Evolutionary conservation across 371 early-diverging fungal species (phyloP), one percentile per base, ranked within the genome.

Genomic region (Neoconidiobolus thromboides): DNA sequence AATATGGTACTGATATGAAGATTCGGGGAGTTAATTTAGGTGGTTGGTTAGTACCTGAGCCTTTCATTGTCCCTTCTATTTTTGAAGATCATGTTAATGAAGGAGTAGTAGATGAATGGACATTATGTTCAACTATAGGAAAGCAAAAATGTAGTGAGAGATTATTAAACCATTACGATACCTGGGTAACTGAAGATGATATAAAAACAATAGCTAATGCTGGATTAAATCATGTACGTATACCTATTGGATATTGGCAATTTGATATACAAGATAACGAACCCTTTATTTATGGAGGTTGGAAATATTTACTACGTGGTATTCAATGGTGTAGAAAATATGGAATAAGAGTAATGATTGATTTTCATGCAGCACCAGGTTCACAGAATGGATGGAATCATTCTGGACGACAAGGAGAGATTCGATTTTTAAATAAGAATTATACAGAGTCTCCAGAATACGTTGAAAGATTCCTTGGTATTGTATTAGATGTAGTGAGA

Each of bases 281-380:
- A 42, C 77, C 74, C n/a, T 75, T 71, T 62, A 71, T 75, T 7
- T 54, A 69, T 41, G 58, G 62, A 5, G 47, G 64, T 2, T 67
- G 76, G 65, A 71, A 65, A 12, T 77, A 72, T 52, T 65, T 78
- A 53, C 65, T 72, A 55, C 65, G 64, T 5, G 73, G 71, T 5
- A 67, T 80, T 46, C 70, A 69, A 15, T 79, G 70, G 79, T 77
- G 68, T 48, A 66, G 62, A 5, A 72, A 70, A 44, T 72, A 77
- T 57, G 67, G 69, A 0, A 63, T 82, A 60, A 71, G 79, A 3
- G 79, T 79, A 36, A 68, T 79, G 51, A 62, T 81, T 37, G 81
- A 82, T 44, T 59, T 82, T 43, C 81, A 82, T 57, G 79, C 74
- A 5, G 73, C 74, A 0, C 82, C 82, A 3, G 81, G 82, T 1